phyloP scores from a whole-genome alignment of 768 basidiomycete species.

The Leccinum longicurvipes region DNA sequence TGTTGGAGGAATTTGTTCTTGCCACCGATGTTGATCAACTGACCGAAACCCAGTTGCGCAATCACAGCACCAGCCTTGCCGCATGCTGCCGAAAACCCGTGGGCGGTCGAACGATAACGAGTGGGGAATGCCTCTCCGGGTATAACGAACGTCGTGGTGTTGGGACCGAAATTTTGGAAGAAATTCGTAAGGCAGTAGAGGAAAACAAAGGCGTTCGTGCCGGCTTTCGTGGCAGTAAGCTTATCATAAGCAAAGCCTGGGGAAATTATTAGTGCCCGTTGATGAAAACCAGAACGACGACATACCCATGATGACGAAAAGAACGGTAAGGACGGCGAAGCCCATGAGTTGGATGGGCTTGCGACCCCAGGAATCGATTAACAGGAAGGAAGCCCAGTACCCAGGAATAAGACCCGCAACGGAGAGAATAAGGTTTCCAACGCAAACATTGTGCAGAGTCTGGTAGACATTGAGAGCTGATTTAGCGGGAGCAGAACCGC shows the following conservation, averaged over 20 bases:
- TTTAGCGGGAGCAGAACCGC: constrained; percentile 24
- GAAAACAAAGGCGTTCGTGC: constrained; percentile 66
- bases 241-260: constrained; percentile 63
- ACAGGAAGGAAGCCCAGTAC: constrained; percentile 53
- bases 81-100: constrained; percentile 79
- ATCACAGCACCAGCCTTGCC: constrained; percentile 85
- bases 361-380: constrained; percentile 79
- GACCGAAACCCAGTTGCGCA: constrained; percentile 73
- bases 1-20: constrained; percentile 58
- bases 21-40: constrained; percentile 67
- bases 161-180: constrained; percentile 88
- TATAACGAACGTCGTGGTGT: constrained; percentile 75
- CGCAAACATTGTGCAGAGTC: constrained; percentile 58
- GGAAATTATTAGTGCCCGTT: constrained; percentile 4
- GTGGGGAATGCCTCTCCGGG: constrained; percentile 88
- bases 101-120: constrained; percentile 80
- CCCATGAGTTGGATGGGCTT: constrained; percentile 82
- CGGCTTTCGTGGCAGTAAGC: constrained; percentile 40
- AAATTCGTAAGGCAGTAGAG: constrained; percentile 86
- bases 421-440: constrained; percentile 76
- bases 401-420: constrained; percentile 81
- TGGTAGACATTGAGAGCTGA: constrained; percentile 46
- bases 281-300: neutral
- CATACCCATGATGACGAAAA: constrained; percentile 71
- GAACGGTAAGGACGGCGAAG: constrained; percentile 59